These are phyloP conservation scores for Pouteria glomerata DNA, from an alignment of 148 eudicot genomes.

Conservation along the genomic window DNA sequence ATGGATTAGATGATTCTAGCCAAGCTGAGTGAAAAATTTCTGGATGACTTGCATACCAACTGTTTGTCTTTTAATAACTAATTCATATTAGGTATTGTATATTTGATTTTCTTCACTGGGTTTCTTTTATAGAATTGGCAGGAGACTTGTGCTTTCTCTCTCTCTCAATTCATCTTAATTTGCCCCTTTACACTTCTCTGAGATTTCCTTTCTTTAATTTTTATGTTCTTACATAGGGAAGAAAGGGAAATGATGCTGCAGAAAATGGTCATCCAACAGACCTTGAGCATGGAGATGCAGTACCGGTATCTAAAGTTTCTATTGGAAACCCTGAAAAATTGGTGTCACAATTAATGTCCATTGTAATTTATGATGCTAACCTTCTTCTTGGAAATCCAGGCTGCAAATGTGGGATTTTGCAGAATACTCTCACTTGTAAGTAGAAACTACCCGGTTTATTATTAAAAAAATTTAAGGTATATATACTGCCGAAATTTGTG, in stretches of 20 bases:
- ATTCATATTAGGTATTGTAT: no score
- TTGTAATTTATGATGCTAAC: conserved; percentile 5
- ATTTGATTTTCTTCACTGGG: no score
- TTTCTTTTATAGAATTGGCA: no score
- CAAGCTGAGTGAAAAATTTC: background rate
- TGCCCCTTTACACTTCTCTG: no score
- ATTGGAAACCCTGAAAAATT: background rate
- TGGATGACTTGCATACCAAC: no score
- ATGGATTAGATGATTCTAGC: no score
- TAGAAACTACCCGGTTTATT: conserved; percentile 6
- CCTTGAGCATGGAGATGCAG: conserved; percentile 67
- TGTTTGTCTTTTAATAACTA: no score
- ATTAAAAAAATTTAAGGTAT: background rate
- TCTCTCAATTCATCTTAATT: no score
- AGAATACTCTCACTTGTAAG: conserved; percentile 77
- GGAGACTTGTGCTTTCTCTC: no score
- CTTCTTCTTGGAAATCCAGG: conserved; percentile 33
- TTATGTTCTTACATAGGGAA: background rate
- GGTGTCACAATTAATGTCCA: background rate
- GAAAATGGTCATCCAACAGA: conserved; percentile 45
- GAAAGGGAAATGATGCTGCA: conserved; percentile 32
- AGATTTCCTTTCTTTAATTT: background rate
- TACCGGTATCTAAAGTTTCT: conserved; percentile 39
- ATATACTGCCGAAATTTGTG: background rate
- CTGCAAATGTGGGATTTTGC: conserved; percentile 75